A percentile compares a stretch with the other conserved stretches of the same genome.
Conservation (phyloP, 768 basidiomycete genomes). For the Hydnum rufescens region DNA sequence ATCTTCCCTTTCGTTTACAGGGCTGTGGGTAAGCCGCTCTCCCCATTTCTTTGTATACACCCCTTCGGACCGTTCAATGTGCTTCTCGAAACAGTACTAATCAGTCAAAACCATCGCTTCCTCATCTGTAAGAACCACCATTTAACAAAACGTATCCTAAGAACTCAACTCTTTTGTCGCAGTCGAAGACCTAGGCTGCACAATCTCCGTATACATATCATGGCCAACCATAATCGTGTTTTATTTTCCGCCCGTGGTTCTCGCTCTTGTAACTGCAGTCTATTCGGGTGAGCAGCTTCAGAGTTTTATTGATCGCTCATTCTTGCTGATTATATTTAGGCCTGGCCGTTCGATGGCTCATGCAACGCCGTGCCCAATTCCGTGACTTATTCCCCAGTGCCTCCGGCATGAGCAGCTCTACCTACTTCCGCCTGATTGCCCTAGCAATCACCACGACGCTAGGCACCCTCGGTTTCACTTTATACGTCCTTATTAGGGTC, state of each 20-base stretch:
- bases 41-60: neutral
- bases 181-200: neutral
- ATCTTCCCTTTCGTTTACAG: neutral
- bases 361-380: neutral
- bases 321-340: neutral
- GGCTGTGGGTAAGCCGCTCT: neutral
- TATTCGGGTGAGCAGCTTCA: neutral
- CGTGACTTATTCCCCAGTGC: neutral
- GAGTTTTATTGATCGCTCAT: neutral
- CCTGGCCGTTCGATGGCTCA: neutral
- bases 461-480: neutral
- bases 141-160: neutral
- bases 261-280: neutral
- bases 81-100: neutral
- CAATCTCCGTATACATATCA: neutral
- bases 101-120: neutral
- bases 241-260: neutral
- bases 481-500: neutral
- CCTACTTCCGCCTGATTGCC: neutral
- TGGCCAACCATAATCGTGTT: neutral
- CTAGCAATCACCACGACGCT: neutral
- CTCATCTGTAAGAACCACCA: neutral
- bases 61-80: neutral
- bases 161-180: neutral
- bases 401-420: neutral